Conservation (phyloP, 768 basidiomycete genomes). For the Panaeolus cyanescens region DNA sequence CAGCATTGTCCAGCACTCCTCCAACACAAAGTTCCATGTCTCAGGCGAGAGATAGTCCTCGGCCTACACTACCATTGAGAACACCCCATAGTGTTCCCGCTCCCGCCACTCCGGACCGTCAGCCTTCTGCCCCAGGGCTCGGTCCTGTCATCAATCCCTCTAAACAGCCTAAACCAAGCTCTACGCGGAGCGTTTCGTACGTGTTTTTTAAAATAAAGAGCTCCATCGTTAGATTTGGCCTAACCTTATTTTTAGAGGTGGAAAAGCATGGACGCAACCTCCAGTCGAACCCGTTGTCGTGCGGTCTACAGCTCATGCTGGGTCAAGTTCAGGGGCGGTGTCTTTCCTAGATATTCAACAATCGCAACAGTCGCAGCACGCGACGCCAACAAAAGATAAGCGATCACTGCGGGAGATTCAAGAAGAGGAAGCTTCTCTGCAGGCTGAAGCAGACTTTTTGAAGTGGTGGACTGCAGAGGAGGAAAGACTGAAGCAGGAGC, state of each 20-base stretch:
- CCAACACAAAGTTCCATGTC: conserved; percentile 4
- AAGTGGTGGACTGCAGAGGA: conserved; percentile 91
- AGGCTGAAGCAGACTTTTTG: conserved; percentile 78
- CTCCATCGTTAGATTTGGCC: background rate
- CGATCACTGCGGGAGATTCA: conserved; percentile 82
- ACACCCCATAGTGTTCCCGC: background rate
- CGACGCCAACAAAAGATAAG: conserved; percentile 45
- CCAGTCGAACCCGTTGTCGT: conserved; percentile 49
- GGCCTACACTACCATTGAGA: background rate
- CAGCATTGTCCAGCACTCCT: background rate
- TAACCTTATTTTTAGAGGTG: conserved; percentile 27
- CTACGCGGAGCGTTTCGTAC: conserved; percentile 50
- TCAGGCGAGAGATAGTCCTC: background rate
- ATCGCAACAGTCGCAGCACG: conserved; percentile 62
- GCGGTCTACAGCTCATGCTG: conserved; percentile 29
- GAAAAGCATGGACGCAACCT: conserved; percentile 64
- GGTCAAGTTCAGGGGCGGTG: conserved; percentile 25
- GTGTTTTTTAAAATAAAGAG: conserved; percentile 23
- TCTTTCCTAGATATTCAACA: conserved; percentile 88
- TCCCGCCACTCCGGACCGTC: background rate
- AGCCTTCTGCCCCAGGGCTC: conserved; percentile 36
- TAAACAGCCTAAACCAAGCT: conserved; percentile 38
- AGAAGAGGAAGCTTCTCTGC: conserved; percentile 71
- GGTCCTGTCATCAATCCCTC: conserved; percentile 70
- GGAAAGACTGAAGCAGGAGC: conserved; percentile 61